Base-by-base conservation (phyloP, 495 filamentous ascomycete species). In the Penicillium roqueforti region DNA sequence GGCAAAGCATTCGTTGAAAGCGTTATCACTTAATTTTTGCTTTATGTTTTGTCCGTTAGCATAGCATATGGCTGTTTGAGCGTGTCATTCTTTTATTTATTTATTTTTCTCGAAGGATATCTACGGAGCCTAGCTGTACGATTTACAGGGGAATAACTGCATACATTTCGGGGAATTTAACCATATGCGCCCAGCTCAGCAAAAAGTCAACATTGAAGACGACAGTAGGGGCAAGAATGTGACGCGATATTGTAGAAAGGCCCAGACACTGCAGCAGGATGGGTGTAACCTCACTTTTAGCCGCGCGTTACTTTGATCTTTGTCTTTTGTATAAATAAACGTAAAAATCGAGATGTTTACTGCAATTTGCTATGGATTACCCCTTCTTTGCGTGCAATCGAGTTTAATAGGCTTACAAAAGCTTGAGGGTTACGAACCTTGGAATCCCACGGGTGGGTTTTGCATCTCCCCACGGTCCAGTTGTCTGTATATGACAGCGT, bases 1-100 rank as follows among this genome's bases (percentile, higher is more conserved):
- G 92, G 61, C 84, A 89, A 71, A 88, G 89, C 59, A 82, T 97
- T 42, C 62, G 62, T 26, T 74, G 57, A 59, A 16, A 19, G 36
- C 47, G 16, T 54, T 23, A 38, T 31, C 6, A 47, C 13, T 16
- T 16, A 36, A 36, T 36, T 36, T 36, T 36, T 36, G 32, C 32
- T 36, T 36, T 3, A 36, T 36, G 2, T 36, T 36, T 36, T 16
- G 14, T 34, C 6, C n/a, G 14, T 53, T 41, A 39, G 58, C 54
- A 58, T 65, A 62, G 65, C 59, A 61, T 54, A 48, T 43, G 23
- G 61, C 55, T 39, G 26, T 54, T 32, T 55, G 29, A 53, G 61
- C 47, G 58, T 65, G 9, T 42, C 23, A 32, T 38, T 34, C 22
- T 56, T 28, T 48, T 26, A 14, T 48, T 42, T 32, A 44, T 39